Conservation (phyloP, 208 protist species). For the Trypanosoma theileri region DNA sequence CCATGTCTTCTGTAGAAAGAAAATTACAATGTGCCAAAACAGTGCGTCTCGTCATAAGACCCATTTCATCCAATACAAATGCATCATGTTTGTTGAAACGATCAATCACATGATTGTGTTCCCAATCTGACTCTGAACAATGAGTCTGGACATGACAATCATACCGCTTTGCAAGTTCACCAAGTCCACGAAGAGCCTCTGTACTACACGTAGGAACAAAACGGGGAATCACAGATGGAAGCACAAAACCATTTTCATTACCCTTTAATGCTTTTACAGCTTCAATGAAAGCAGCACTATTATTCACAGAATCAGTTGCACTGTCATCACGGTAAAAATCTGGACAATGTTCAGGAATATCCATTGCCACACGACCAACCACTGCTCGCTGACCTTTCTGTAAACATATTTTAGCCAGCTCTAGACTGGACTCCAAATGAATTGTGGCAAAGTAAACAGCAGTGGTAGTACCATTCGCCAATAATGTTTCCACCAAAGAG, state of each 20-base stretch:
- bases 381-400: slow-evolving; percentile 87
- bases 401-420: slow-evolving; percentile 77
- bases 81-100: slow-evolving; percentile 84
- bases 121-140: slow-evolving; percentile 85
- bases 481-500: slow-evolving; percentile 60
- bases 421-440: slow-evolving; percentile 72
- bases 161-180: slow-evolving; percentile 67
- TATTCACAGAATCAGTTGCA: slow-evolving; percentile 50
- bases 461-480: slow-evolving; percentile 92
- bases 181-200: slow-evolving; percentile 79
- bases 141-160: slow-evolving; percentile 76
- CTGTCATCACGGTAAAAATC: slow-evolving; percentile 89
- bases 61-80: slow-evolving; percentile 77
- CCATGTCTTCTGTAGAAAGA: slow-evolving; percentile 82
- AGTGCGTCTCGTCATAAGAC: slow-evolving; percentile 76
- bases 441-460: slow-evolving; percentile 91
- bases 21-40: slow-evolving; percentile 92
- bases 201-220: slow-evolving; percentile 93
- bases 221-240: slow-evolving; percentile 90
- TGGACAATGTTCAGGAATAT: slow-evolving; percentile 80
- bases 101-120: slow-evolving; percentile 90
- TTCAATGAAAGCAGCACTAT: slow-evolving; percentile 70
- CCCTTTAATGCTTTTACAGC: slow-evolving; percentile 42
- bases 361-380: slow-evolving; percentile 92
- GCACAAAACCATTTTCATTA: slow-evolving; percentile 56